Conservation (phyloP, 2,329 filamentous ascomycete genomes). For the Zarea fungicola region DNA sequence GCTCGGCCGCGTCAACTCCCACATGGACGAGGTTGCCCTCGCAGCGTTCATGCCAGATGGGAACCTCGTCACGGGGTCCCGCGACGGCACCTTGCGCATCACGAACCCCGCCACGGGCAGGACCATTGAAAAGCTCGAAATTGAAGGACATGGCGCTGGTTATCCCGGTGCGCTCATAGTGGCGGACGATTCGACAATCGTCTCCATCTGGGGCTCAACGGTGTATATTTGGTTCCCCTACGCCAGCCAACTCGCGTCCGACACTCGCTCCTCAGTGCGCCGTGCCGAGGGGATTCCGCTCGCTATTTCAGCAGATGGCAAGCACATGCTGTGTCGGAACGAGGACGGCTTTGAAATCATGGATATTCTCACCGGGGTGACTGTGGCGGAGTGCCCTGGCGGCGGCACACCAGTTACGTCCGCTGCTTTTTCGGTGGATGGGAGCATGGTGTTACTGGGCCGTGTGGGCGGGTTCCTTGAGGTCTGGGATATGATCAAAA, state of each 20-base stretch:
- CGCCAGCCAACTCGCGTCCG: constrained; percentile 28
- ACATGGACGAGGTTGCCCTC: constrained; percentile 34
- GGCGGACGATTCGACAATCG: constrained; percentile 29
- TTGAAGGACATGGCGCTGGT: constrained; percentile 21
- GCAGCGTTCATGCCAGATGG: constrained; percentile 28
- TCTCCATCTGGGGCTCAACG: constrained; percentile 33
- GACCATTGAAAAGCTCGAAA: constrained; percentile 33
- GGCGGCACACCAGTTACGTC: constrained; percentile 27
- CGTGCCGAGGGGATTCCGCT: constrained; percentile 36
- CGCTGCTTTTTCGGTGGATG: constrained; percentile 30
- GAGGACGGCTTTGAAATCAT: constrained; percentile 38
- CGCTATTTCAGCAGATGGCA: constrained; percentile 32
- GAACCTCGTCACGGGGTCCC: constrained; percentile 30
- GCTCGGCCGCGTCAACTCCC: constrained; percentile 28
- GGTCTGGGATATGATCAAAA: constrained; percentile 25
- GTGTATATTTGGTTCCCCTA: constrained; percentile 34
- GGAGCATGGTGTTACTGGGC: constrained; percentile 27
- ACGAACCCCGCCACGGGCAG: constrained; percentile 26
- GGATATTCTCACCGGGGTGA: constrained; percentile 30
- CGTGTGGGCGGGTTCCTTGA: constrained; percentile 30
- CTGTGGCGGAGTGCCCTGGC: constrained; percentile 25
- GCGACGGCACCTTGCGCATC: constrained; percentile 34
- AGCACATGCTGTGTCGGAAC: constrained; percentile 34
- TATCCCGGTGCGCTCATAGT: constrained; percentile 30
- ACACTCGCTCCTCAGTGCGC: constrained; percentile 30